Conservation (phyloP, 2,329 filamentous ascomycete species). For the Fusarium guadeloupense region DNA sequence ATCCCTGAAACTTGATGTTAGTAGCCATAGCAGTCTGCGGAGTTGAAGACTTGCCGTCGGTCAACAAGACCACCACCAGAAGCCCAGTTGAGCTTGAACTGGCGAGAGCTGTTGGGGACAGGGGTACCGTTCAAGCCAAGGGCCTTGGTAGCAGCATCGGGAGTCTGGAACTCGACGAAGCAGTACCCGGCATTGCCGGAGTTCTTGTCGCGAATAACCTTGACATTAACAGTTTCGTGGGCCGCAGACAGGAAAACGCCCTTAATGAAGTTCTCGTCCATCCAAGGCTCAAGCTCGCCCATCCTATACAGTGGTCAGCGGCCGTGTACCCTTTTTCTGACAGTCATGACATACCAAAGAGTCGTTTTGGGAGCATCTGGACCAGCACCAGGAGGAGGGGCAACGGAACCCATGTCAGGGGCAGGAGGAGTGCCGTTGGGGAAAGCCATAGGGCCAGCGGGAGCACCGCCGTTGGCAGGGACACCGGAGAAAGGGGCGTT, state of each 20-base stretch:
- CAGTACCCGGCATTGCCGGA: slow-evolving; percentile 99
- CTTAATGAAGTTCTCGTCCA: slow-evolving; percentile 98
- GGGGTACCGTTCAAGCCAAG: slow-evolving; percentile 86
- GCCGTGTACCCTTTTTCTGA: not conserved
- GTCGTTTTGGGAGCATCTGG: slow-evolving; percentile 66
- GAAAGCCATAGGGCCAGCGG: slow-evolving; percentile 49
- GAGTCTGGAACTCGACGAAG: slow-evolving; percentile 90
- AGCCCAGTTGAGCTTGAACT: slow-evolving; percentile 99
- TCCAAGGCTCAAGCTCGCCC: slow-evolving; percentile 99
- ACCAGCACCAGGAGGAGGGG: slow-evolving; percentile 47
- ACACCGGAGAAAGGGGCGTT: slow-evolving; percentile 46
- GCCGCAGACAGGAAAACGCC: slow-evolving; percentile 89
- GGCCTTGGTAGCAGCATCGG: slow-evolving; percentile 89
- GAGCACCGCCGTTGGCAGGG: slow-evolving; percentile 46
- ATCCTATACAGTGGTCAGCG: slow-evolving; percentile 72
- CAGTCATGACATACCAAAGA: slow-evolving; percentile 58
- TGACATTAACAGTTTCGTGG: slow-evolving; percentile 95
- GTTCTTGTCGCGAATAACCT: slow-evolving; percentile 99
- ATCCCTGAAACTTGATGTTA: slow-evolving; percentile 65
- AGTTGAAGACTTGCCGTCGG: slow-evolving; percentile 71
- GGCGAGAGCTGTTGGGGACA: slow-evolving; percentile 92
- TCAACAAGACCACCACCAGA: slow-evolving; percentile 95
- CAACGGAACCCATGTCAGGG: slow-evolving; percentile 49
- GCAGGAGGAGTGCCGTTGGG: slow-evolving; percentile 53
- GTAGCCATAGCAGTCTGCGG: not conserved